Conservation (phyloP, 1,139 yeast genomes). For the Wickerhamiella pararugosa region DNA sequence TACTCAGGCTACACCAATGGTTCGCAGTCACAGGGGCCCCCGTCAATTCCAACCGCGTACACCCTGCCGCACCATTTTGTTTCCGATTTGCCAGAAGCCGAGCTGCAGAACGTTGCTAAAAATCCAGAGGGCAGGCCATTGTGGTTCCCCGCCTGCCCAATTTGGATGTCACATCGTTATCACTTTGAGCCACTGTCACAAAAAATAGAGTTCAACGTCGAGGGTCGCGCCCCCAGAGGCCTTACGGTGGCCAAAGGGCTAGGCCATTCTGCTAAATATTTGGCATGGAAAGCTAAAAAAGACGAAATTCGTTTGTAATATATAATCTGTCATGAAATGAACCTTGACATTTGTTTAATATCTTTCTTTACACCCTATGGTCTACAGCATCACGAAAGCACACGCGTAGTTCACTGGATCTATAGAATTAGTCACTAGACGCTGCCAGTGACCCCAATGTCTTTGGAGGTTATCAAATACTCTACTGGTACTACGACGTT, state of each 20-base stretch:
- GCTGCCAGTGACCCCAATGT: too few species aligned
- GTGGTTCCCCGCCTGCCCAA: slow-evolving; percentile 77
- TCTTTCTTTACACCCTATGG: too few species aligned
- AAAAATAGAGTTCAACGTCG: slow-evolving; percentile 18
- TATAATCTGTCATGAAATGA: too few species aligned
- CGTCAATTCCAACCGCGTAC: slow-evolving; percentile 15
- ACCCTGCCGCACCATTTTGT: slow-evolving; percentile 15
- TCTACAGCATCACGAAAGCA: too few species aligned
- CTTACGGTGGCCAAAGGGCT: slow-evolving; percentile 22
- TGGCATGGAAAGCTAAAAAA: slow-evolving; percentile 41
- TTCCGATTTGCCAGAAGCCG: slow-evolving; percentile 11
- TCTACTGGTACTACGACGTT: too few species aligned
- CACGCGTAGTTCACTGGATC: too few species aligned
- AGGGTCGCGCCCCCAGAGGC: slow-evolving; percentile 11
- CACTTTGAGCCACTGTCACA: slow-evolving; percentile 18
- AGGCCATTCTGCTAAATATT: slow-evolving; percentile 57
- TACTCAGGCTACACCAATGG: neutral
- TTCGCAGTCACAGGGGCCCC: slow-evolving; percentile 2
- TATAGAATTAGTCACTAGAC: too few species aligned
- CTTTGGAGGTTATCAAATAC: too few species aligned
- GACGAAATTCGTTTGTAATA: neutral
- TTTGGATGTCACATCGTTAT: slow-evolving; percentile 39
- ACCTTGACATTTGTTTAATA: too few species aligned
- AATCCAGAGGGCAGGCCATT: slow-evolving; percentile 30
- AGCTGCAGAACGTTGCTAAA: slow-evolving; percentile 18